Evolutionary conservation across 352 stramenopile species (phyloP).

Genomic region (Thalassiosira delicatula): DNA sequence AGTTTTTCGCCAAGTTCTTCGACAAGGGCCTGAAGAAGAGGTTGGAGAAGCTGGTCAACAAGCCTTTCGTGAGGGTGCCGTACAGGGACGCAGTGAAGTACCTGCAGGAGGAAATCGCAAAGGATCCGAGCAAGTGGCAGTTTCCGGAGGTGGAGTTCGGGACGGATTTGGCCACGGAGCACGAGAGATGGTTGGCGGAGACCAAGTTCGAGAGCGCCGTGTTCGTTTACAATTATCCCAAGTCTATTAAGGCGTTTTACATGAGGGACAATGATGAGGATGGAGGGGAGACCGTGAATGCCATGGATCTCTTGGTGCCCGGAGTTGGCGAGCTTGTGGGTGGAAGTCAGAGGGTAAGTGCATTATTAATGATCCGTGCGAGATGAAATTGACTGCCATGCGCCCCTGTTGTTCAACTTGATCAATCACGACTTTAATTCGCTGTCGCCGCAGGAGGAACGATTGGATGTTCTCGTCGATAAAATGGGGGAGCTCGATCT

Average conservation of each 20-base stretch:
- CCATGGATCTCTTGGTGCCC: slow-evolving; percentile 96
- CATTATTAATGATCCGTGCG: too few species aligned
- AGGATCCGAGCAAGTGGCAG: slow-evolving; percentile 86
- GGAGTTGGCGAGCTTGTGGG: slow-evolving; percentile 96
- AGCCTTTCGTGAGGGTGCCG: slow-evolving; percentile 92
- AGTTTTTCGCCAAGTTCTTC: slow-evolving; percentile 93
- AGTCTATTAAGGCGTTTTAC: slow-evolving; percentile 98
- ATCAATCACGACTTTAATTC: slow-evolving; percentile 19
- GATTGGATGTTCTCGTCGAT: slow-evolving; percentile 85
- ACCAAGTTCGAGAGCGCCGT: slow-evolving; percentile 86
- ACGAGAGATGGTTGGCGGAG: slow-evolving; percentile 95
- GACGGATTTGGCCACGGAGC: slow-evolving; percentile 97
- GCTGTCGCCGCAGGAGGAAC: slow-evolving; percentile 84
- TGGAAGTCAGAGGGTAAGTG: slow-evolving; percentile 92
- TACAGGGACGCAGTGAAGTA: slow-evolving; percentile 95
- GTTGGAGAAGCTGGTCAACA: slow-evolving; percentile 86
- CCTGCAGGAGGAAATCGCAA: slow-evolving; percentile 90
- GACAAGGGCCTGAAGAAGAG: slow-evolving; percentile 87
- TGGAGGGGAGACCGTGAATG: slow-evolving; percentile 93
- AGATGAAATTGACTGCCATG: too few species aligned
- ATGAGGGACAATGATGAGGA: slow-evolving; percentile 96
- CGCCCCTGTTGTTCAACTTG: slow-evolving; percentile 10
- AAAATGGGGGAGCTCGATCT: slow-evolving; percentile 89
- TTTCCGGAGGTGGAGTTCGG: slow-evolving; percentile 90
- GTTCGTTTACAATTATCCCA: slow-evolving; percentile 98